A percentile compares a stretch with the other conserved stretches of the same genome.
Evolutionary conservation across 257 asterid genomes (phyloP).

Genomic region (Galeopsis tetrahit): DNA sequence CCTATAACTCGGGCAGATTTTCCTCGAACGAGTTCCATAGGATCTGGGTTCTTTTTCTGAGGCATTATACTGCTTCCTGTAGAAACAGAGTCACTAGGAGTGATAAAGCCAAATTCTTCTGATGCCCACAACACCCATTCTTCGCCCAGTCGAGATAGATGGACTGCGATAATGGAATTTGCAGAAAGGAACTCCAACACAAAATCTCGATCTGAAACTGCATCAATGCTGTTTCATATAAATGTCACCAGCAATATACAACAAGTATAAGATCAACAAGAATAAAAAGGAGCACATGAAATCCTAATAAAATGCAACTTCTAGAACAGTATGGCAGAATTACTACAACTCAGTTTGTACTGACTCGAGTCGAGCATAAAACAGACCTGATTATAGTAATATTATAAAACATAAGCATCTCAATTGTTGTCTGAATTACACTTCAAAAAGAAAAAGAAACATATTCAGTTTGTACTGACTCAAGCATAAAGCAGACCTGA

Average conservation of each 20-base stretch:
- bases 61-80: constrained; percentile 99
- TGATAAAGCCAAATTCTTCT: constrained; percentile 92
- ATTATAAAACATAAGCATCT: no score
- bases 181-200: constrained; percentile 92
- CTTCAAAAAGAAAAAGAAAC: not conserved
- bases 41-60: constrained; percentile 99
- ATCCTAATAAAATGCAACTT: not conserved
- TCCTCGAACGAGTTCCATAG: constrained; percentile 99
- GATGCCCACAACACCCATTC: constrained; percentile 99
- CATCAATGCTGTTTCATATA: constrained; percentile 89
- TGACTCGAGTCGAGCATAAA: not conserved
- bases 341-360: not conserved
- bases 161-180: constrained; percentile 82
- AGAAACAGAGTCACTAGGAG: constrained; percentile 94
- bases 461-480: not conserved
- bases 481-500: not conserved
- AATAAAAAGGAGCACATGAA: constrained; percentile 13
- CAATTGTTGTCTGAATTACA: not conserved
- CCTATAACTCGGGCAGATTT: constrained; percentile 96
- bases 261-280: constrained; percentile 19
- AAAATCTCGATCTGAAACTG: constrained; percentile 99
- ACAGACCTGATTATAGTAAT: not conserved
- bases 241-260: constrained; percentile 38
- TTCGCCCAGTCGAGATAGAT: constrained; percentile 98
- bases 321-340: not conserved